Percentiles rank a stretch among this genome's conserved stretches.
phyloP scores from a whole-genome alignment of 2,329 filamentous ascomycete species.

The Talaromyces marneffei region DNA sequence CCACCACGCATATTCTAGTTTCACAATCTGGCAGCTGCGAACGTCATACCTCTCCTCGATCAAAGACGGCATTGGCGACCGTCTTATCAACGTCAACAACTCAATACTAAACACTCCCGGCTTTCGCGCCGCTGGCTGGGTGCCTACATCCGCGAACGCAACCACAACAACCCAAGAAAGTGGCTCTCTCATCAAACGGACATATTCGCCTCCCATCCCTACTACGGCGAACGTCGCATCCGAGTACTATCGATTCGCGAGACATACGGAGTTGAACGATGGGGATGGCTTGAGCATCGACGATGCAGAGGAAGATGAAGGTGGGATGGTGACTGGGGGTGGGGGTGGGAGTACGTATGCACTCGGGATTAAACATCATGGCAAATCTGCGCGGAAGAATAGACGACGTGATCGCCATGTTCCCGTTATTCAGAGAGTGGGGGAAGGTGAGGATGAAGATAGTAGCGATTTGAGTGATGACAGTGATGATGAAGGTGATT shows the following conservation, averaged over 20 bases:
- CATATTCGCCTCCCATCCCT: constrained; percentile 62
- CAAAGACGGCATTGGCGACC: constrained; percentile 61
- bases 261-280: constrained; percentile 25
- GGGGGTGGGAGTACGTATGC: constrained; percentile 49
- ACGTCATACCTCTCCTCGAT: constrained; percentile 59
- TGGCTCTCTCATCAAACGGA: constrained; percentile 50
- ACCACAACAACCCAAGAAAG: constrained; percentile 32
- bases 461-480: constrained; percentile 62
- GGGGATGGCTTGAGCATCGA: constrained; percentile 28
- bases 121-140: constrained; percentile 61
- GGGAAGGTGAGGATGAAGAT: constrained; percentile 57
- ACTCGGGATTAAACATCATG: constrained; percentile 42
- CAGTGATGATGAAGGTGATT: constrained; percentile 57
- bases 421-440: constrained; percentile 48
- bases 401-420: constrained; percentile 36
- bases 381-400: constrained; percentile 27
- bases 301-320: constrained; percentile 56
- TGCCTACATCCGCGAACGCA: constrained; percentile 33
- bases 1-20: constrained; percentile 38
- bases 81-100: constrained; percentile 59
- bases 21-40: constrained; percentile 61
- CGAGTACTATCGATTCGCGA: constrained; percentile 55
- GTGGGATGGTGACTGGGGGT: constrained; percentile 58
- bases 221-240: constrained; percentile 52
- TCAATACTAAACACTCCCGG: constrained; percentile 58